These are phyloP conservation scores for Nicotiana otophora DNA, from an alignment of 257 asterid species.

Conservation along the genomic window DNA sequence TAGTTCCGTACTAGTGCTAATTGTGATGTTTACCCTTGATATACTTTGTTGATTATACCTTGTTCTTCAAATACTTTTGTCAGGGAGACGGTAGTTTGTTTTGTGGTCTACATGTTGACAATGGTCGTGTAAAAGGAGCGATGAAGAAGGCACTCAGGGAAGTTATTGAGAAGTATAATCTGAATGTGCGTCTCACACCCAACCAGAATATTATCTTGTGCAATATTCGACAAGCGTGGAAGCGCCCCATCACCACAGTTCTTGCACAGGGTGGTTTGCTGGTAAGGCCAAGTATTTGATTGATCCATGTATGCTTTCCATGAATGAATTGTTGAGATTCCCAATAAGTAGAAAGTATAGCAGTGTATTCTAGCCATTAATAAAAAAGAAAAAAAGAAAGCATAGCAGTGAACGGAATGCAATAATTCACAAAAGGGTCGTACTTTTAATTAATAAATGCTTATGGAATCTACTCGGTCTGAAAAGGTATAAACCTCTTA, in stretches of 20 bases:
- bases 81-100: constrained; percentile 89
- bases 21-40: background rate
- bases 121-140: constrained; percentile 72
- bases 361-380: background rate
- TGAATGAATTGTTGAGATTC: background rate
- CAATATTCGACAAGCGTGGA: constrained; percentile 73
- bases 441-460: background rate
- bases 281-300: constrained; percentile 34
- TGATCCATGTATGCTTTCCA: background rate
- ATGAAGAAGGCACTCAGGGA: constrained; percentile 83
- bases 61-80: constrained; percentile 17
- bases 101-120: constrained; percentile 95
- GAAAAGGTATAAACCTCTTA: background rate
- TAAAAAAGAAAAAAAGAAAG: background rate
- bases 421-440: background rate
- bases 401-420: background rate
- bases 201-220: constrained; percentile 88
- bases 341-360: background rate
- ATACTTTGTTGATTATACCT: background rate
- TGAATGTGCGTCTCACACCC: constrained; percentile 87
- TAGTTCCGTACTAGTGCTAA: background rate
- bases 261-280: constrained; percentile 96
- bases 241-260: constrained; percentile 69
- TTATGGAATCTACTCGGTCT: background rate
- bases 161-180: constrained; percentile 75